Base-by-base conservation (phyloP, 23 red algal genomes). In the Gracilariopsis chorda region DNA sequence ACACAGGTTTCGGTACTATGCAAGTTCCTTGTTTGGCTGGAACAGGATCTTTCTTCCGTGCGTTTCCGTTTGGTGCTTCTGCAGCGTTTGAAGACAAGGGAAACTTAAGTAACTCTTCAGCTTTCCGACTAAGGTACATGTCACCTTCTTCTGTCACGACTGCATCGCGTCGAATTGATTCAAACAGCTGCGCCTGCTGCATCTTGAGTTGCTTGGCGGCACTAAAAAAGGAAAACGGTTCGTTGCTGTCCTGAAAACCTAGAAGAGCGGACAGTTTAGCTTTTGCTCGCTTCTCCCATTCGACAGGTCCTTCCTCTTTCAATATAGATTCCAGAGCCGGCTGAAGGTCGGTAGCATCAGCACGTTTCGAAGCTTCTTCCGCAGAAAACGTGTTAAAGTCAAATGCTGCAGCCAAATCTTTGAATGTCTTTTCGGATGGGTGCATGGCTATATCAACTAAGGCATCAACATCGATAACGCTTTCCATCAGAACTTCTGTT, bases 141-240 rank as follows among this genome's bases (percentile, higher is more conserved):
- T 73, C 67, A 27, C 67, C 67, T 1, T 73, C 40, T 46, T 46
- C 47, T 24, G 67, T 25, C 13, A 73, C 32, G 42, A 42, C 47
- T 19, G 67, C n/a, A 44, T 23, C 40, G 4, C 28, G 42, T 2
- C 39, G 40, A 45, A 73, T 16, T 41, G 67, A 46, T 4, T 73
- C 67, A 23, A 73, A 42, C 28, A 73, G 29, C 47, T 44, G 42
- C 7, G 37, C 13, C 28, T 73, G 67, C 40, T 73, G 39, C 36
- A 73, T 73, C 67, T 73, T 73, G 6, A 73, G 67, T 24, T 45
- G 42, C 47, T 46, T 73, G 14, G 67, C 67, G 28, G 67, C 40
- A 45, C 47, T 42, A 46, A 45, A 73, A 23, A 73, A 73, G 47
- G 67, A 73, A 42, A 73, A 73, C 19, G 67, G 67, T 27, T 47